Percentiles rank a stretch among this genome's conserved stretches.
Evolutionary conservation across 768 basidiomycete genomes (phyloP).

Genomic region (Trichaptum fuscoviolaceum): DNA sequence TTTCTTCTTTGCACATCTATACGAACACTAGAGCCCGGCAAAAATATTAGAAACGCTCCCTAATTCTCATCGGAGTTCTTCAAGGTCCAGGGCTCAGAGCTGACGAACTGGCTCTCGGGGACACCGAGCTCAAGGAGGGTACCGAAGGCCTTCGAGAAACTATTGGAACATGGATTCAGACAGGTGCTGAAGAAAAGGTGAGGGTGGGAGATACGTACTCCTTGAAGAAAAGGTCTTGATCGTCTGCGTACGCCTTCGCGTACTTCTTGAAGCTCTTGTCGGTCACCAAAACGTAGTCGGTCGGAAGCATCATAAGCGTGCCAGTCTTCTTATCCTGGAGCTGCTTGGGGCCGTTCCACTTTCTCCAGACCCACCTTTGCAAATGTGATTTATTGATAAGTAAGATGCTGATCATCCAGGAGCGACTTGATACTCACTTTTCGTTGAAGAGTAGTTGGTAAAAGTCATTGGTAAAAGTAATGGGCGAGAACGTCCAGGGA

Average conservation of each 20-base stretch:
- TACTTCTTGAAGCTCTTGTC: conserved; percentile 93
- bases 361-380: conserved; percentile 81
- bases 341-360: conserved; percentile 93
- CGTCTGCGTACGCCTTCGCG: conserved; percentile 82
- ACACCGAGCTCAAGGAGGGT: conserved; percentile 93
- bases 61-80: conserved; percentile 40
- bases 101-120: conserved; percentile 69
- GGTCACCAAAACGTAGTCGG: conserved; percentile 82
- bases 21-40: neutral
- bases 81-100: conserved; percentile 73
- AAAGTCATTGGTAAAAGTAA: conserved; percentile 81
- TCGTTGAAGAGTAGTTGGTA: conserved; percentile 83
- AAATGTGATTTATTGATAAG: conserved; percentile 6
- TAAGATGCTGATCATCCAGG: neutral
- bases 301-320: conserved; percentile 94
- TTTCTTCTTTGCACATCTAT: neutral
- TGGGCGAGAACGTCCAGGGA: conserved; percentile 95
- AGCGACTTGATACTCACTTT: conserved; percentile 41
- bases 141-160: conserved; percentile 76
- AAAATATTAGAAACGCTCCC: neutral
- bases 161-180: conserved; percentile 23
- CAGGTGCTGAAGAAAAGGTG: neutral
- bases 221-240: conserved; percentile 85
- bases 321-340: conserved; percentile 88
- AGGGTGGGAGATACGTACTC: conserved; percentile 53